Conservation (phyloP, 805 yeast genomes). For the Ogataea populi-albae region DNA sequence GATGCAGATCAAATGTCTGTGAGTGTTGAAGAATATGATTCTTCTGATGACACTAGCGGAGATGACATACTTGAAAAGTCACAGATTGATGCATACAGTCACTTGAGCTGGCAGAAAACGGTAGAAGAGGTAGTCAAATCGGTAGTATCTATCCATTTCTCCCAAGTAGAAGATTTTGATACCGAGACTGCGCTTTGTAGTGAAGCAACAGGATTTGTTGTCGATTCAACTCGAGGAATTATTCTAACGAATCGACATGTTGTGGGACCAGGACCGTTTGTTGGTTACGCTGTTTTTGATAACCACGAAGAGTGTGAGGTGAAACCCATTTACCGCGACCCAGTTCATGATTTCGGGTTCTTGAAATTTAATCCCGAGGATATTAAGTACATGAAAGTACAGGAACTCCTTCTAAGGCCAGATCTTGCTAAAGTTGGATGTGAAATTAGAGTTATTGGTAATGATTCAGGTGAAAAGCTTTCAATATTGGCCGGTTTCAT, state of each 20-base stretch:
- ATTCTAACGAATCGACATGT: constrained; percentile 92
- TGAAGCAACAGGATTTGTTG: constrained; percentile 96
- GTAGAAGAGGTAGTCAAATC: constrained; percentile 78
- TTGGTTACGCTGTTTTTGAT: constrained; percentile 88
- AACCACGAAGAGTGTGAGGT: constrained; percentile 93
- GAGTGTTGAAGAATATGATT: constrained; percentile 6
- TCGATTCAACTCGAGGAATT: constrained; percentile 76
- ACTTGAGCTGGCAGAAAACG: constrained; percentile 70
- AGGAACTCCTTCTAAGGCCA: constrained; percentile 67
- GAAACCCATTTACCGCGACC: constrained; percentile 84
- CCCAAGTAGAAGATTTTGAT: constrained; percentile 84
- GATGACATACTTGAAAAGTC: constrained; percentile 10
- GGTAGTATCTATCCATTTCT: constrained; percentile 86
- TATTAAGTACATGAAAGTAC: constrained; percentile 71
- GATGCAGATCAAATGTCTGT: constrained; percentile 4
- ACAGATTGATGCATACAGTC: constrained; percentile 15
- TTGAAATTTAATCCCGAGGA: constrained; percentile 69
- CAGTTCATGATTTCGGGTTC: constrained; percentile 93
- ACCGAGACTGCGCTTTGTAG: constrained; percentile 76
- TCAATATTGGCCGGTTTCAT: constrained; percentile 87
- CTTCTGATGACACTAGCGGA: constrained; percentile 10
- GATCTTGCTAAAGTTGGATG: constrained; percentile 87
- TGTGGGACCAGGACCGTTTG: constrained; percentile 92
- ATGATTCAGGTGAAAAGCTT: constrained; percentile 93
- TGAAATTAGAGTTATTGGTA: constrained; percentile 92